phyloP scores from a whole-genome alignment of 176 grass and related monocot genomes.

The Aegilops bicornis region DNA sequence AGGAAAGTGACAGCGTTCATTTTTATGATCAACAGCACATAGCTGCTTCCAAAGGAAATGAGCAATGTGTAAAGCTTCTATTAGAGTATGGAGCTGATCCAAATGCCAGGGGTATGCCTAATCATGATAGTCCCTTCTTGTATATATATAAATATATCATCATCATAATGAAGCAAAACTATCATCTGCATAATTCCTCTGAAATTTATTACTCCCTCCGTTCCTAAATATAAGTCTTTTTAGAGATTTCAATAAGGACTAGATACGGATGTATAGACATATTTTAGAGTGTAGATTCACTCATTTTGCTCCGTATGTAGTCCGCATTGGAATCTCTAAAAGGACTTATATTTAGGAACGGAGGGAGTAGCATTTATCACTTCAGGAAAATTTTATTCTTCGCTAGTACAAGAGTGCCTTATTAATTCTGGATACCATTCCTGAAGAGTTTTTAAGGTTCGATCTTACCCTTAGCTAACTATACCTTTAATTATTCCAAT shows the following conservation, averaged over 20 bases:
- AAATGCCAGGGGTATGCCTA: conserved; percentile 69
- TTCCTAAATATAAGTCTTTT: no score
- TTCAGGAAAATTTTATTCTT: background rate
- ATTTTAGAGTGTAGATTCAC: no score
- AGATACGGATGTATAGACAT: no score
- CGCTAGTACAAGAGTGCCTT: background rate
- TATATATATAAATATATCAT: background rate
- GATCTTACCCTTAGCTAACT: background rate
- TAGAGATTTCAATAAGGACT: no score
- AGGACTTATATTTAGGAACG: no score
- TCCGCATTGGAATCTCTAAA: no score
- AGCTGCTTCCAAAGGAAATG: conserved; percentile 79
- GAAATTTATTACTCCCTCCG: background rate
- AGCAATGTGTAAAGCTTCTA: conserved; percentile 65
- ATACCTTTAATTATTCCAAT: conserved; percentile 13
- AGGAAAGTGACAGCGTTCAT: conserved; percentile 5
- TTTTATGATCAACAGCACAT: conserved; percentile 72
- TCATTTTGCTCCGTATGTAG: no score
- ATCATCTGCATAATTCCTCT: background rate
- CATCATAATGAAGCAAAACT: background rate
- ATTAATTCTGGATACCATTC: background rate
- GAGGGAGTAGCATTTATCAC: background rate
- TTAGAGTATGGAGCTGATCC: conserved; percentile 81
- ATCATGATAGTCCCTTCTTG: background rate
- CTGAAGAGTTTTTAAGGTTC: conserved; percentile 7